These are phyloP conservation scores for Urochloa ruziziensis DNA, from an alignment of 176 grass and related monocot genomes.

Conservation along the genomic window DNA sequence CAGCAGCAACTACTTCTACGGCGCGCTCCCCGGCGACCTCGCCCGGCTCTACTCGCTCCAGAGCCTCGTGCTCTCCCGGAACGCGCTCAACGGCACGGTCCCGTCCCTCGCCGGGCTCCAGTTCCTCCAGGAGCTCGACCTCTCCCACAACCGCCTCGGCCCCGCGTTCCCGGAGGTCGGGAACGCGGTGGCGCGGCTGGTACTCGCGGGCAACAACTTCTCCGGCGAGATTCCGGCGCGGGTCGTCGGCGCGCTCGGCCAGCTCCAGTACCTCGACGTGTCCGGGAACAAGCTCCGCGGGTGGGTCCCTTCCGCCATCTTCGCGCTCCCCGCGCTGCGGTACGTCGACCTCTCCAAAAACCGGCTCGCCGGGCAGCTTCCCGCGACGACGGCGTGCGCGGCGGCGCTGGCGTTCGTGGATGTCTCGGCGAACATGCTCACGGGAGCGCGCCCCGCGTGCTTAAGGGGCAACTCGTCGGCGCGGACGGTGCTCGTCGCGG, in stretches of 20 bases:
- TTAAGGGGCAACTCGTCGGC: constrained; percentile 49
- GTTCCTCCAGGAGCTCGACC: constrained; percentile 68
- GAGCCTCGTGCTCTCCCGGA: constrained; percentile 63
- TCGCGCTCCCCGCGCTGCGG: constrained; percentile 62
- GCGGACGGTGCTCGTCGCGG: constrained; percentile 52
- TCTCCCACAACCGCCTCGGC: constrained; percentile 53
- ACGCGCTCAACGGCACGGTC: constrained; percentile 63
- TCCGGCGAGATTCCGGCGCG: constrained; percentile 38
- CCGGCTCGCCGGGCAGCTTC: constrained; percentile 58
- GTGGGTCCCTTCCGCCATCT: constrained; percentile 63
- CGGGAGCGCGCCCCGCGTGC: constrained; percentile 67
- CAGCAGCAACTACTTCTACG: constrained; percentile 72
- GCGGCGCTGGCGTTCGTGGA: constrained; percentile 55
- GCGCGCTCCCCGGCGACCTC: constrained; percentile 47
- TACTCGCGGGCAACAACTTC: constrained; percentile 60
- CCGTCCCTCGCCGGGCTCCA: constrained; percentile 50
- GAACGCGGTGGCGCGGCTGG: constrained; percentile 27
- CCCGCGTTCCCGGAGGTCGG: constrained; percentile 59
- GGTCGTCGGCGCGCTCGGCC: constrained; percentile 38
- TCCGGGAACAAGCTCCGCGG: constrained; percentile 60
- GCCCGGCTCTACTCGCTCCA: constrained; percentile 55
- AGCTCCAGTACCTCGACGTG: constrained; percentile 62
- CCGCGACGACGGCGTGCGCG: constrained; percentile 41
- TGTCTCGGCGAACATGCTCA: constrained; percentile 78
- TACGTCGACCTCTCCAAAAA: constrained; percentile 73